Evolutionary conservation across 208 protist species (phyloP).

Genomic region (Crithidia mellificae): DNA sequence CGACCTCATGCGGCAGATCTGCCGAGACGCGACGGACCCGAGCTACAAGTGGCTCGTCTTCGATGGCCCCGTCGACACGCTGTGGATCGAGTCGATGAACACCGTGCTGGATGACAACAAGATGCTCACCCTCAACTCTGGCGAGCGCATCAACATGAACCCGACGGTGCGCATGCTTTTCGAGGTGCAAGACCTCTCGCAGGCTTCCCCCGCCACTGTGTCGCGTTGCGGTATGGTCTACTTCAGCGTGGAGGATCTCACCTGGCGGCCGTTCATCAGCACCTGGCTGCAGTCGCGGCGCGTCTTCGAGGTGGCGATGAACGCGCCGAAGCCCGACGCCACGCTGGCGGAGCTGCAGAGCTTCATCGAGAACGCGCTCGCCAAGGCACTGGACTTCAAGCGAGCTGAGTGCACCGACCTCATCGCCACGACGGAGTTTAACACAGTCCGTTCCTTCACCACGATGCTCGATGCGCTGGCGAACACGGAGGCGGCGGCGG

Average conservation of each 20-base stretch:
- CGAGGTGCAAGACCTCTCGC: conserved; percentile 97
- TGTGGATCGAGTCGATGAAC: conserved; percentile 99
- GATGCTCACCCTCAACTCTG: conserved; percentile 98
- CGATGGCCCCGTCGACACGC: conserved; percentile 98
- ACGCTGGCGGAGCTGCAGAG: conserved; percentile 81
- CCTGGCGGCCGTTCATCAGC: conserved; percentile 94
- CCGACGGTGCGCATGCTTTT: conserved; percentile 97
- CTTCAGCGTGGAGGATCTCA: conserved; percentile 94
- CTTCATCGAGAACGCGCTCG: conserved; percentile 88
- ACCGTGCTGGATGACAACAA: conserved; percentile 99
- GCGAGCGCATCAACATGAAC: conserved; percentile 97
- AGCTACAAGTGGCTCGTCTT: conserved; percentile 98
- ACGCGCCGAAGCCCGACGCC: conserved; percentile 89
- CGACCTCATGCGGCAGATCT: conserved; percentile 93
- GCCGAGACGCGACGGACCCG: conserved; percentile 87
- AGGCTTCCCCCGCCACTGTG: conserved; percentile 98
- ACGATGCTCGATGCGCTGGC: conserved; percentile 96
- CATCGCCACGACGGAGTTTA: conserved; percentile 86
- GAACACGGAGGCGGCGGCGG: conserved; percentile 74
- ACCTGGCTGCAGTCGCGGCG: conserved; percentile 92
- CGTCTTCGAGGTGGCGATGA: conserved; percentile 87
- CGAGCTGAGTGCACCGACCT: conserved; percentile 88
- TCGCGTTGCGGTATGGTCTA: conserved; percentile 99
- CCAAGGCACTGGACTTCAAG: conserved; percentile 80
- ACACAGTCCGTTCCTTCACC: conserved; percentile 92